Evolutionary conservation across 2,329 filamentous ascomycete genomes (phyloP).

Genomic region (Beauveria sp.): DNA sequence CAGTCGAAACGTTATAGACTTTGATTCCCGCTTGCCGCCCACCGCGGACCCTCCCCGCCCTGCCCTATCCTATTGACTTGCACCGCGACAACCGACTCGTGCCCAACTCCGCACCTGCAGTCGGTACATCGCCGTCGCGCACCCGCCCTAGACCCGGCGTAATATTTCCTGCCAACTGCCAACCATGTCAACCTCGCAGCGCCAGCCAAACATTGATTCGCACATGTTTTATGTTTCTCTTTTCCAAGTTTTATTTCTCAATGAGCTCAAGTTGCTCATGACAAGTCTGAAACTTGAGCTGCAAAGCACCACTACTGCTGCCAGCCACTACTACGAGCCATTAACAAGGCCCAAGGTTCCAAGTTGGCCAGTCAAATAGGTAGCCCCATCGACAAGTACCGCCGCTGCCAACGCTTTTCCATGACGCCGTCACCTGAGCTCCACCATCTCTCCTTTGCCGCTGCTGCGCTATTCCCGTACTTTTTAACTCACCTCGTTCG

Average conservation of each 20-base stretch:
- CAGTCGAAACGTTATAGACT: background rate
- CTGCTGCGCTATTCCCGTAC: background rate
- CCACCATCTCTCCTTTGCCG: background rate
- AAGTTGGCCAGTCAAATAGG: no score
- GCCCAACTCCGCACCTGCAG: background rate
- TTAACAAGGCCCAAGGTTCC: no score
- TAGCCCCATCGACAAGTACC: no score
- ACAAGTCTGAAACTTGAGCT: no score
- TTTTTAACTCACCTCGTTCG: background rate
- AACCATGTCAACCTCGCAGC: background rate
- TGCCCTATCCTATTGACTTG: background rate
- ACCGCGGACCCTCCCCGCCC: background rate
- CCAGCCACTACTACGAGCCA: no score
- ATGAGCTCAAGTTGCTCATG: no score
- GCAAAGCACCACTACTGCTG: no score
- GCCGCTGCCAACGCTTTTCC: background rate
- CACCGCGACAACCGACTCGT: conserved; percentile 1
- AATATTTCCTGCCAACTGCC: background rate
- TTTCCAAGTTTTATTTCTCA: no score
- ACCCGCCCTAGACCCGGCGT: background rate
- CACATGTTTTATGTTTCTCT: no score
- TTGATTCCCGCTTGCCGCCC: background rate
- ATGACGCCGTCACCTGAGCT: conserved; percentile 2
- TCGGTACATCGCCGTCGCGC: background rate
- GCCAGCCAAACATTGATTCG: no score